These are phyloP conservation scores for Hemileccinum rubropunctum DNA, from an alignment of 768 basidiomycete species.

Conservation along the genomic window DNA sequence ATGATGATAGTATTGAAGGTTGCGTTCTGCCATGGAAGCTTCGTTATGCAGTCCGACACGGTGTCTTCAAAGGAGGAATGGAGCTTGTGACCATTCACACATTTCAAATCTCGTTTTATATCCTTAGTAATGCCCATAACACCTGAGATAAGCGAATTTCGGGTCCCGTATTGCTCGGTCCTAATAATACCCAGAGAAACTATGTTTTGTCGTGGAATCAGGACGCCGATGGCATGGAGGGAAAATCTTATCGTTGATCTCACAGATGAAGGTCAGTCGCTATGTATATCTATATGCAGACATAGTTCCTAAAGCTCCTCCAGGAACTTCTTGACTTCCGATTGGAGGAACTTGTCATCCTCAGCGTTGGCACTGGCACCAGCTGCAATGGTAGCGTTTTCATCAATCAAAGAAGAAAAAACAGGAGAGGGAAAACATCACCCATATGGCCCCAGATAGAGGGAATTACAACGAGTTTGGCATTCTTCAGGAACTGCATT, in stretches of 20 bases:
- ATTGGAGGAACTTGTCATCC: slow-evolving; percentile 43
- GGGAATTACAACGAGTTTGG: slow-evolving; percentile 48
- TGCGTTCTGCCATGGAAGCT: slow-evolving; percentile 11
- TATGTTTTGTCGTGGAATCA: not conserved
- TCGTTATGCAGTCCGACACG: not conserved
- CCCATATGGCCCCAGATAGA: slow-evolving; percentile 60
- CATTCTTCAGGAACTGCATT: slow-evolving; percentile 38
- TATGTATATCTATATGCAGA: slow-evolving; percentile 1
- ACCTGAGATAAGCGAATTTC: not conserved
- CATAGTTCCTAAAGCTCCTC: slow-evolving; percentile 33
- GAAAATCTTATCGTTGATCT: not conserved
- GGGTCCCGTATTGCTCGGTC: not conserved
- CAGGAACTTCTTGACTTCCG: slow-evolving; percentile 45
- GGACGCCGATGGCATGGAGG: not conserved
- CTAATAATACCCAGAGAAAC: not conserved
- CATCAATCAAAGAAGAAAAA: not conserved
- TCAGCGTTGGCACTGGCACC: slow-evolving; percentile 41
- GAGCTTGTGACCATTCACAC: not conserved
- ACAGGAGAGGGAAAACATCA: slow-evolving; percentile 13
- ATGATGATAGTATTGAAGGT: slow-evolving; percentile 49
- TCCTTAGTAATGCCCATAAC: no score
- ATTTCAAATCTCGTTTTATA: no score
- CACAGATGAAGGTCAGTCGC: not conserved
- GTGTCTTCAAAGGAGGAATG: not conserved
- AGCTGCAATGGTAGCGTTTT: slow-evolving; percentile 28